phyloP scores from a whole-genome alignment of 257 asterid genomes.

The Primulina tabacum region DNA sequence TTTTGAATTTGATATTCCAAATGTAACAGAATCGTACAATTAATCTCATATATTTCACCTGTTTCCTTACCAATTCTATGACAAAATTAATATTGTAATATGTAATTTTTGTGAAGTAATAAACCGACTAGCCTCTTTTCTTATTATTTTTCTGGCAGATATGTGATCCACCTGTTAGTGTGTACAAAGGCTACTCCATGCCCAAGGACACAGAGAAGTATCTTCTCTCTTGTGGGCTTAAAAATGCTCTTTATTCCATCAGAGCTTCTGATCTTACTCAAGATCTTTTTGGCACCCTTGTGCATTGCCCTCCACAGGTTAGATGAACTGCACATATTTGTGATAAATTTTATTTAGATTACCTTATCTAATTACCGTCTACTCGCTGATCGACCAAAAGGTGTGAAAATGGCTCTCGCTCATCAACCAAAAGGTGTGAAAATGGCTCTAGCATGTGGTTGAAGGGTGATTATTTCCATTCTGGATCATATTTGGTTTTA shows the following conservation, averaged over 20 bases:
- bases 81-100: not conserved
- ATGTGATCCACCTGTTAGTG: conserved; percentile 93
- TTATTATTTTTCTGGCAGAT: conserved; percentile 46
- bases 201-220: conserved; percentile 84
- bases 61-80: not conserved
- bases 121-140: conserved; percentile 18
- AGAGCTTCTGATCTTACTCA: conserved; percentile 77
- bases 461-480: not conserved
- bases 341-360: not conserved
- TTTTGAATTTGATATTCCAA: not conserved
- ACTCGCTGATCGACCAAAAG: conserved; percentile 1
- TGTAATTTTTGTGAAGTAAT: conserved; percentile 14
- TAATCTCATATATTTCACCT: not conserved
- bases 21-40: not conserved
- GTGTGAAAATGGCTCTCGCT: not conserved
- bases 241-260: conserved; percentile 79
- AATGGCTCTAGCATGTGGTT: not conserved
- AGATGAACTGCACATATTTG: conserved; percentile 21
- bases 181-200: conserved; percentile 74
- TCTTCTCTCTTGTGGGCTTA: conserved; percentile 77
- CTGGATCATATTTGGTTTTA: conserved; percentile 15
- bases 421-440: not conserved
- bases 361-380: not conserved
- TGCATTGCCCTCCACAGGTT: conserved; percentile 72
- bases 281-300: conserved; percentile 78